Evolutionary conservation across 257 asterid species (phyloP).

Genomic region (Verbena officinalis): DNA sequence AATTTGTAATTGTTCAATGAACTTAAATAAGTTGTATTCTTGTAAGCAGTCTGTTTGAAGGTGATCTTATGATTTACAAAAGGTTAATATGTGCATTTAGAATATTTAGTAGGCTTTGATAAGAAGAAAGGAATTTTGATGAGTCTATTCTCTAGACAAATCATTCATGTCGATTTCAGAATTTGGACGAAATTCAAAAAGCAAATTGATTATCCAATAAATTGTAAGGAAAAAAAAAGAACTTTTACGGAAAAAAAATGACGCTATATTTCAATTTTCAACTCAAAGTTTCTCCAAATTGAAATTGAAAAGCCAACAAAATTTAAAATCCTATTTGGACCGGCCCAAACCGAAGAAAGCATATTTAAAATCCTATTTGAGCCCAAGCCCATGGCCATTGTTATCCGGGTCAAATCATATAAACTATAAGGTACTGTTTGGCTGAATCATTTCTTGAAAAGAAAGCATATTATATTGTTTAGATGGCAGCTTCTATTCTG

Average conservation of each 20-base stretch:
- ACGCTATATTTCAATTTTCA: too few species aligned
- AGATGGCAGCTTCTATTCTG: too few species aligned
- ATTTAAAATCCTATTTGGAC: too few species aligned
- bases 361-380: not conserved
- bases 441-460: not conserved
- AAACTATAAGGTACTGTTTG: not conserved
- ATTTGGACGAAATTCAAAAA: too few species aligned
- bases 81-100: not conserved
- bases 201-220: not conserved
- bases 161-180: too few species aligned
- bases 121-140: slow-evolving; percentile 21
- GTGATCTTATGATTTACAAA: slow-evolving; percentile 17
- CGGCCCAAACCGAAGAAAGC: not conserved
- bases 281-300: too few species aligned
- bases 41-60: not conserved
- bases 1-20: not conserved
- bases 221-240: not conserved
- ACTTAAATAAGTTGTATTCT: not conserved
- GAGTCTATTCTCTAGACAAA: not conserved
- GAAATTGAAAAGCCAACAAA: too few species aligned
- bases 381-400: not conserved
- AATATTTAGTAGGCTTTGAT: slow-evolving; percentile 12
- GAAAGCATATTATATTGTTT: not conserved
- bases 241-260: not conserved
- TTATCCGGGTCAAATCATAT: not conserved